Evolutionary conservation across 2,329 filamentous ascomycete species (phyloP).

Genomic region (Fusarium oxysporum): DNA sequence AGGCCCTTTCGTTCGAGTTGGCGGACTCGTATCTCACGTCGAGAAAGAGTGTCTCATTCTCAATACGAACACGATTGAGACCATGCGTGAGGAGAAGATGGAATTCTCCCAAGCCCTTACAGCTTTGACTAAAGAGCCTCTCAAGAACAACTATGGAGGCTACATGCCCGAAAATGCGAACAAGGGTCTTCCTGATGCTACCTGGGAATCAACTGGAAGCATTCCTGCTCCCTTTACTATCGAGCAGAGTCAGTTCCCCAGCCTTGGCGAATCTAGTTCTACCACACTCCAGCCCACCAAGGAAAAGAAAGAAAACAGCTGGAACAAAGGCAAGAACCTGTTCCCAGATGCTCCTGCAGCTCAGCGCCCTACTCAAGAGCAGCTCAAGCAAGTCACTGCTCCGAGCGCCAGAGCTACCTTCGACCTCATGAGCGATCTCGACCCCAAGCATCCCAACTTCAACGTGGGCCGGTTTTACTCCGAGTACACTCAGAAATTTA

Average conservation of each 20-base stretch:
- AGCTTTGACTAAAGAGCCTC: conserved; percentile 39
- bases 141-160: conserved; percentile 45
- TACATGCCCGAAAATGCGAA: conserved; percentile 40
- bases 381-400: conserved; percentile 26
- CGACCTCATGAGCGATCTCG: conserved; percentile 46
- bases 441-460: conserved; percentile 63
- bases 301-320: conserved; percentile 21
- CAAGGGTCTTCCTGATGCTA: background rate
- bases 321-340: conserved; percentile 36
- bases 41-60: conserved; percentile 57
- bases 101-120: conserved; percentile 50
- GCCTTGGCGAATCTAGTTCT: conserved; percentile 12
- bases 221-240: conserved; percentile 11
- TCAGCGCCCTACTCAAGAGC: conserved; percentile 31
- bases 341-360: conserved; percentile 42
- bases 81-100: conserved; percentile 52
- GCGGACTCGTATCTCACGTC: conserved; percentile 58
- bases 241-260: conserved; percentile 33
- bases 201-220: background rate
- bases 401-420: conserved; percentile 21
- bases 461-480: conserved; percentile 61
- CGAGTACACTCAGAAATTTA: conserved; percentile 57
- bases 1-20: conserved; percentile 52
- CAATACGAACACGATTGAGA: conserved; percentile 47
- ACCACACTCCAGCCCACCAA: background rate